Evolutionary conservation across 768 basidiomycete species (phyloP).

Genomic region (Pisolithus sp.): DNA sequence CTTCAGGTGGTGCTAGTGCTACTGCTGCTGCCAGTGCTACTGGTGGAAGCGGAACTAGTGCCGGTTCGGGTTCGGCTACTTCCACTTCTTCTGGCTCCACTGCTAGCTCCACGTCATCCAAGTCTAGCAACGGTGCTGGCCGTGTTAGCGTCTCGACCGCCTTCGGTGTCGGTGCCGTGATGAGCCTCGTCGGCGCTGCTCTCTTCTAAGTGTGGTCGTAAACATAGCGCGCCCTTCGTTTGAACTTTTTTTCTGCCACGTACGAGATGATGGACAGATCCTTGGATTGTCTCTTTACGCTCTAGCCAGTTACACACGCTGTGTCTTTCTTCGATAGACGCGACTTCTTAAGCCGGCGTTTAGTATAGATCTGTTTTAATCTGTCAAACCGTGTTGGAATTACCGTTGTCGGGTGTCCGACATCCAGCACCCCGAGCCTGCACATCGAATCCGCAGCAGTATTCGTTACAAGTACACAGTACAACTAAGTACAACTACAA

Average conservation of each 20-base stretch:
- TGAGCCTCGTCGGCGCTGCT: constrained; percentile 47
- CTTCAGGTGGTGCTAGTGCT: constrained; percentile 1
- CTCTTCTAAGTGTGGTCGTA: constrained; percentile 31
- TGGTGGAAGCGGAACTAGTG: neutral
- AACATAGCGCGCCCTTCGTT: neutral
- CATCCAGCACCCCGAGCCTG: no score
- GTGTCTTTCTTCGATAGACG: no score
- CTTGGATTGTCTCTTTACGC: neutral
- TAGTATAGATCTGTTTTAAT: no score
- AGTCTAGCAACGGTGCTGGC: constrained; percentile 25
- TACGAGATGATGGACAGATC: neutral
- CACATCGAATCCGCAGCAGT: no score
- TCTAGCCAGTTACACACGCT: no score
- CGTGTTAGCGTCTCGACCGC: constrained; percentile 24
- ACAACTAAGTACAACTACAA: no score
- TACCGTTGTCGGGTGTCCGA: no score
- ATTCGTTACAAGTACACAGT: no score
- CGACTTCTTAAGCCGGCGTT: no score
- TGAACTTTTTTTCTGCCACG: neutral
- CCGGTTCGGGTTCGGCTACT: constrained; percentile 2
- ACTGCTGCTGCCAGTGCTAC: neutral
- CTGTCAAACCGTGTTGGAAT: no score
- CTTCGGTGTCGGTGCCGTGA: constrained; percentile 41
- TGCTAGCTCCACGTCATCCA: constrained; percentile 13
- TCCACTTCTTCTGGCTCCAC: constrained; percentile 11